Base-by-base conservation (phyloP, 2,329 filamentous ascomycete genomes). In the Penicillium glabrum region DNA sequence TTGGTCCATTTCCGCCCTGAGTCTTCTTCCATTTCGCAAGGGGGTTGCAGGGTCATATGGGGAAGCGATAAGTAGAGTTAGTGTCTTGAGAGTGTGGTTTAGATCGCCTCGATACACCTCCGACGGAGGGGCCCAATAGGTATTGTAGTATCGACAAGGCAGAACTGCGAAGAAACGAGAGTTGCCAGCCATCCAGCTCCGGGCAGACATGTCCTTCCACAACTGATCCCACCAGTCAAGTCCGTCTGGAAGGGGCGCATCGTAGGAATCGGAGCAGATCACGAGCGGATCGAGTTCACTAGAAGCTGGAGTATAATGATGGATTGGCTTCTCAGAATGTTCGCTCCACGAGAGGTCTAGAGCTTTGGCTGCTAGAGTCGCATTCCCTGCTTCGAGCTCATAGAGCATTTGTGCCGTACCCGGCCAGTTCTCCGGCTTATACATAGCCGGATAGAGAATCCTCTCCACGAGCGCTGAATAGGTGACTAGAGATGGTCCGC, bases 81-180 rank as follows among this genome's bases (percentile, higher is more conserved):
- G 60, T 0, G 51, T 62, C 11, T 55, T 61, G 21, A 62, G 53
- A 13, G 56, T 62, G 26, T 59, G n/a, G 21, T 62, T 61, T 0
- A 62, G 53, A 49, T 61, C 58, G 5, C 58, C 60, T 3, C 58
- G 56, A 21, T 62, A 62, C 39, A 59, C 58, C 27, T 62, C 60
- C 4, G 60, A 51, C 26, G 60, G 53, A 8, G 21, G 19, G 13
- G 9, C 21, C 60, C 58, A 62, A 23, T 61, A 61, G 11, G 46
- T 57, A 9, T 43, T 54, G 11, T 53, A 62, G 39, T 62, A 19
- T 37, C 56, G 56, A 46, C 58, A 62, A 29, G 56, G 58, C 0
- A 62, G n/a, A 5, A 62, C 58, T 6, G 47, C 5, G 9, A 51
- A 61, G 31, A 62, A 62, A 14, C 56, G 51, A 7, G 56, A 59